Evolutionary conservation across 805 yeast genomes (phyloP), one percentile per base, ranked within the genome.

Genomic region (Metschnikowia continentalis): DNA sequence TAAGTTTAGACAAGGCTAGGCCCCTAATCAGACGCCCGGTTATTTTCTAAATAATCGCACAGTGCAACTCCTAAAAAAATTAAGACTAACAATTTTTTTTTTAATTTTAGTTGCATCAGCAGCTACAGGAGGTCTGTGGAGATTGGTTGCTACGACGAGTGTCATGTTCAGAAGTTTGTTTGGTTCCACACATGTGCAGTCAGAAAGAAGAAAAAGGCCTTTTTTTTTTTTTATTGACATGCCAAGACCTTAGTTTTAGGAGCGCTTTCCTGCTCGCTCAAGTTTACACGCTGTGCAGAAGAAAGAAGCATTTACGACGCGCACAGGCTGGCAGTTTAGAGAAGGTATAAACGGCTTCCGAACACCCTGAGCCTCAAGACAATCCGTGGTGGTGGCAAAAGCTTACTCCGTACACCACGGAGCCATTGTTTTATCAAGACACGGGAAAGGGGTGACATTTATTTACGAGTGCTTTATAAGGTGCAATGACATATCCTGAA

Each of bases 221-320:
- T 35, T 35, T 8, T 15, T 35, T 35, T 15, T 22, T 22, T 22
- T 35, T 35, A 15, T 15, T 35, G 17, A 35, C 38, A 35, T 35
- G 38, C 38, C 38, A 35, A 35, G 38, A 35, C 38, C 38, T 15
- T 35, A 26, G 11, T 20, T n/a, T 37, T 37, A 19, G 40, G 40
- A 37, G 19, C 26, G 10, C 40, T 19, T 37, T 10, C n/a, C n/a
- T 37, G 40, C 40, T 23, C 32, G 14, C 19, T n/a, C 42, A 22
- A 22, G 14, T 23, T 40, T 40, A 26, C 35, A 8, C 37, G 13
- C 46, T 3, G 32, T 42, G 46, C 46, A n/a, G 33, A 13, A 7
- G 11, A 42, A 42, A 42, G 45, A 42, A 42, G 46, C 46, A 22
- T 33, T 42, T 32, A 42, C 46, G 38, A 42, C 38, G 46, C 46